These are phyloP conservation scores for Coemansia sp. DNA, from an alignment of 192 early-diverging fungal species.

Conservation along the genomic window DNA sequence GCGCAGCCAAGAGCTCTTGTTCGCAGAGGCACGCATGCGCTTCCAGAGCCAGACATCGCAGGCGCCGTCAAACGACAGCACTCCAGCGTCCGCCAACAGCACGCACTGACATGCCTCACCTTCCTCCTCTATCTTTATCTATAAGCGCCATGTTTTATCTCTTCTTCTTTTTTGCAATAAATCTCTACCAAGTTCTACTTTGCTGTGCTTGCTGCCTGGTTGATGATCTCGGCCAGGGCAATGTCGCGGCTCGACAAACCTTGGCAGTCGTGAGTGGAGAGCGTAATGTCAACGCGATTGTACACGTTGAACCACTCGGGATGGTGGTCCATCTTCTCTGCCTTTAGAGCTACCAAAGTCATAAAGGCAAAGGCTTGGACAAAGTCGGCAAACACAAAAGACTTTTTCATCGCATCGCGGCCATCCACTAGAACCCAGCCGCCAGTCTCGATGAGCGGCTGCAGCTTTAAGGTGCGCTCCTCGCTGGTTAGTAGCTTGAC, in stretches of 20 bases:
- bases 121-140: background rate
- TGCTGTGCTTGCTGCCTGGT: slow-evolving; percentile 46
- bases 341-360: slow-evolving; percentile 83
- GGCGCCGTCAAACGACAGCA: slow-evolving; percentile 22
- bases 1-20: slow-evolving; percentile 80
- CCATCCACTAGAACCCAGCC: slow-evolving; percentile 65
- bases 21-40: slow-evolving; percentile 82
- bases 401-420: slow-evolving; percentile 75
- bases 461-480: slow-evolving; percentile 34
- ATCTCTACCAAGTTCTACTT: slow-evolving; percentile 27
- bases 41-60: slow-evolving; percentile 58
- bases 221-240: slow-evolving; percentile 71
- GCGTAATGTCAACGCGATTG: slow-evolving; percentile 84
- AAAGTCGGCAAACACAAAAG: slow-evolving; percentile 80
- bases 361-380: slow-evolving; percentile 93
- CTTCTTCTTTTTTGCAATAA: slow-evolving; percentile 5
- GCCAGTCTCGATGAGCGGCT: slow-evolving; percentile 23
- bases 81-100: slow-evolving; percentile 10
- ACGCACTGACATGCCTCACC: background rate
- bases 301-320: slow-evolving; percentile 98
- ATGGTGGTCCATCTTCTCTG: slow-evolving; percentile 94
- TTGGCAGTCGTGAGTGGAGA: slow-evolving; percentile 88
- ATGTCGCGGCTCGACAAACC: slow-evolving; percentile 79
- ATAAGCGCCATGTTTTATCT: slow-evolving; percentile 4
- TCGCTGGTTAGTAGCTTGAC: slow-evolving; percentile 19